These are phyloP conservation scores for Codiaeum variegatum DNA, from an alignment of 441 rosid genomes.

Conservation along the genomic window DNA sequence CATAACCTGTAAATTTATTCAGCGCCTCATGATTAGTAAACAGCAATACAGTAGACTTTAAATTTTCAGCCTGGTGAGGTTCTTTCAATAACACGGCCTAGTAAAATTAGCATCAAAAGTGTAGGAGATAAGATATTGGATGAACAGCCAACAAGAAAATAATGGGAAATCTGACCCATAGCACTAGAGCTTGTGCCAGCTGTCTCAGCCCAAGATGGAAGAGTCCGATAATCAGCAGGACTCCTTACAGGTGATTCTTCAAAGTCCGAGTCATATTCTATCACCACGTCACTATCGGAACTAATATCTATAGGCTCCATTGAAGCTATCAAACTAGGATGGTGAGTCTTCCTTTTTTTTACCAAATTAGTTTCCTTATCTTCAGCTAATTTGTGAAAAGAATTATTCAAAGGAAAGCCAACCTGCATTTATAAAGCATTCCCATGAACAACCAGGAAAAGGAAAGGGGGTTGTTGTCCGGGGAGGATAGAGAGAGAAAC, in stretches of 20 bases:
- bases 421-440: slow-evolving; percentile 31
- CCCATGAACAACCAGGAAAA: slow-evolving; percentile 6
- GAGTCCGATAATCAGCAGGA: slow-evolving; percentile 30
- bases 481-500: neutral
- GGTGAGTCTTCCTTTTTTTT: slow-evolving; percentile 21
- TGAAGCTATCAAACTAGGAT: slow-evolving; percentile 27
- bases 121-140: neutral
- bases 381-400: slow-evolving; percentile 13
- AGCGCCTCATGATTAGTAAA: slow-evolving; percentile 15
- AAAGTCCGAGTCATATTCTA: slow-evolving; percentile 28
- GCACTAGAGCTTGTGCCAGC: slow-evolving; percentile 24
- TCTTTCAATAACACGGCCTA: neutral
- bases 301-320: slow-evolving; percentile 58
- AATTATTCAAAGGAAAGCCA: slow-evolving; percentile 27
- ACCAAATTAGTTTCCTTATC: slow-evolving; percentile 13
- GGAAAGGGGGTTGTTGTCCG: no score
- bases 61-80: neutral
- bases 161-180: slow-evolving; percentile 23
- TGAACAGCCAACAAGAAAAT: neutral
- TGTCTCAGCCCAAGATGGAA: slow-evolving; percentile 45
- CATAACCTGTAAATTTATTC: slow-evolving; percentile 39
- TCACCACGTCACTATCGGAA: slow-evolving; percentile 55
- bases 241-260: slow-evolving; percentile 23
- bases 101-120: neutral
- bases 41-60: neutral